Conservation (phyloP, 805 yeast species). For the Barnettozyma botsteinii region DNA sequence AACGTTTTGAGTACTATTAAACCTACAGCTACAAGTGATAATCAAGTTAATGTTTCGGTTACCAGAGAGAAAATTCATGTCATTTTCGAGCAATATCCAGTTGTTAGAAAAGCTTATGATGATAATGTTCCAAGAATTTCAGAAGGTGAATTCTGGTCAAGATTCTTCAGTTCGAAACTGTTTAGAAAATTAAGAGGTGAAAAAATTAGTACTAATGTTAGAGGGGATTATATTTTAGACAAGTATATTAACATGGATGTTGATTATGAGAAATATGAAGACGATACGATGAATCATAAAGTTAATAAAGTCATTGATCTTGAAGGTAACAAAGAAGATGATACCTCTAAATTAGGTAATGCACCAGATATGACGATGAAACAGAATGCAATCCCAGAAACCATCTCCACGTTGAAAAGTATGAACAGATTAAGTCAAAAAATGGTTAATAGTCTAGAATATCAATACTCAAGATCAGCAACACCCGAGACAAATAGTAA, state of each 20-base stretch:
- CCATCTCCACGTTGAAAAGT: constrained; percentile 71
- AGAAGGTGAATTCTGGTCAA: constrained; percentile 94
- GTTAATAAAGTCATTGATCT: constrained; percentile 74
- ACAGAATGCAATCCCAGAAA: constrained; percentile 52
- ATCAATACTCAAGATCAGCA: constrained; percentile 33
- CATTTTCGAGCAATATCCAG: constrained; percentile 88
- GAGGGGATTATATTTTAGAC: constrained; percentile 83
- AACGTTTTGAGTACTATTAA: constrained; percentile 90
- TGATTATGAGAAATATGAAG: constrained; percentile 43
- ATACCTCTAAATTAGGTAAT: constrained; percentile 70
- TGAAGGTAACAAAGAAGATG: constrained; percentile 76
- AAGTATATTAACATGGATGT: constrained; percentile 71
- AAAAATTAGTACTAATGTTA: constrained; percentile 61
- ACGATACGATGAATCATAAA: constrained; percentile 36
- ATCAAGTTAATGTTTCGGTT: constrained; percentile 87
- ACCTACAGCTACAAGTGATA: constrained; percentile 89
- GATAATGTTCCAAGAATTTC: constrained; percentile 86
- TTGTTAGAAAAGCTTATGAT: constrained; percentile 80
- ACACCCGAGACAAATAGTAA: constrained; percentile 28
- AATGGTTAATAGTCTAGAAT: constrained; percentile 57
- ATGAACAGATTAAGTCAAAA: constrained; percentile 85
- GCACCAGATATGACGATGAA: constrained; percentile 87
- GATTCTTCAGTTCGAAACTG: constrained; percentile 86
- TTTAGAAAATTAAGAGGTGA: constrained; percentile 90
- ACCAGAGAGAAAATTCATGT: constrained; percentile 87